Evolutionary conservation across 306 rosid genomes (phyloP), one percentile per base, ranked within the genome.

Genomic region (Cicer cuneatum): DNA sequence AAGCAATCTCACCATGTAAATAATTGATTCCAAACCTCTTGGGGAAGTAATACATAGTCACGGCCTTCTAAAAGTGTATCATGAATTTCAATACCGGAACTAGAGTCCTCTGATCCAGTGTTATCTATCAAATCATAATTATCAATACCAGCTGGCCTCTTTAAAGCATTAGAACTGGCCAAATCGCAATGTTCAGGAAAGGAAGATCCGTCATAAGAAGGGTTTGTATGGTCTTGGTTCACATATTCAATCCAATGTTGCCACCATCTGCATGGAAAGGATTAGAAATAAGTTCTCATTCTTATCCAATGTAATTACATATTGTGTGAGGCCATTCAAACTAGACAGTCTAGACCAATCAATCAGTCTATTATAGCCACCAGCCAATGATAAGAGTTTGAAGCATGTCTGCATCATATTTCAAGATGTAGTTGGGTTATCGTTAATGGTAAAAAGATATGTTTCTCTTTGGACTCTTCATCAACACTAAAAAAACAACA

Each of bases 201-300:
- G 72, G 88, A 93, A 29, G 93, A 85, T 58, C 79, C 96, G 76
- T 91, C 97, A 41, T 83, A 85, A 21, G 83, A 65, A 76, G 83
- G 84, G 79, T 84, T 89, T 38, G 90, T 80, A 74, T 93, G 96
- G 43, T 91, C 98, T 73, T 91, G 97, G 85, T 94, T 94, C 73
- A 91, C 98, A 77, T 94, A 94, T 71, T 91, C 96, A 80, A 91
- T 90, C 98, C 98, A 94, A 78, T 88, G 82, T 79, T 91, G 97
- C 98, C 98, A 94, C 98, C 98, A 94, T 82, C 98, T 94, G 86
- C 76, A 49, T 21, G 65, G 39, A 79, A 81, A 60, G 47, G 49
- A 76, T 59, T 63, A 76, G 16, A 40, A 78, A 71, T 61, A 68
- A 70, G 16, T 48, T 51, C 74, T 51, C 78, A 64, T 5, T 21